Percentiles rank a stretch among this genome's conserved stretches.
phyloP scores from a whole-genome alignment of 805 yeast genomes.

The Yamadazyma takamatsuzukensis region DNA sequence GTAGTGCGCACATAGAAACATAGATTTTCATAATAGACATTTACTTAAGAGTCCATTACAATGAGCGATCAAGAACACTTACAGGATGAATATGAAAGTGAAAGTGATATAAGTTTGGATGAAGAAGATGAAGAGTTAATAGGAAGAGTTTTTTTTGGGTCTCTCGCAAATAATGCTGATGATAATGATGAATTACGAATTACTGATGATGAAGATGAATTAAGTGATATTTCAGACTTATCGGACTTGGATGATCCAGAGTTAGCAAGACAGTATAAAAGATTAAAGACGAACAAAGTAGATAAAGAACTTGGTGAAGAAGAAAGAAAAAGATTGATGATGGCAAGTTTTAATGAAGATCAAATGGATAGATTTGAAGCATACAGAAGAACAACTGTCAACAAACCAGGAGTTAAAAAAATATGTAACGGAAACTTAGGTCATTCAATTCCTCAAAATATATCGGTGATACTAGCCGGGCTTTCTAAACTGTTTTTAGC shows the following conservation, averaged over 20 bases:
- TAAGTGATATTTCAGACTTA: slow-evolving; percentile 7
- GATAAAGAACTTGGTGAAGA: slow-evolving; percentile 38
- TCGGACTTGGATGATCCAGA: slow-evolving; percentile 32
- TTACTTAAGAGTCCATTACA: too few species aligned
- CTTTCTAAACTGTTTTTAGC: slow-evolving; percentile 87
- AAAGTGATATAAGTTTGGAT: slow-evolving; percentile 38
- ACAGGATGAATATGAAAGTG: slow-evolving; percentile 3
- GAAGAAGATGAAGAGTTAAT: slow-evolving; percentile 45
- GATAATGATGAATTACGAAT: slow-evolving; percentile 15
- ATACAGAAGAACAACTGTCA: slow-evolving; percentile 64
- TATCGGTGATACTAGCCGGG: slow-evolving; percentile 80
- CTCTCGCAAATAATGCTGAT: slow-evolving; percentile 6
- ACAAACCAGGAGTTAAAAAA: slow-evolving; percentile 71
- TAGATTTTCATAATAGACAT: too few species aligned
- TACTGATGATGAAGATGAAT: slow-evolving; percentile 22
- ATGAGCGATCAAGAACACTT: too few species aligned
- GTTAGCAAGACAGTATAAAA: slow-evolving; percentile 26
- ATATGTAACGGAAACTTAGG: slow-evolving; percentile 75
- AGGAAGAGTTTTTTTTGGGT: slow-evolving; percentile 38
- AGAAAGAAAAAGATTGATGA: slow-evolving; percentile 57
- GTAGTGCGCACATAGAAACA: too few species aligned
- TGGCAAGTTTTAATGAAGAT: slow-evolving; percentile 70
- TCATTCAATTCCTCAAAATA: slow-evolving; percentile 74
- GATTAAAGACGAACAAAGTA: slow-evolving; percentile 28
- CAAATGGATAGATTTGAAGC: slow-evolving; percentile 88